phyloP scores from a whole-genome alignment of 495 filamentous ascomycete genomes.

The Xylaria bambusicola region DNA sequence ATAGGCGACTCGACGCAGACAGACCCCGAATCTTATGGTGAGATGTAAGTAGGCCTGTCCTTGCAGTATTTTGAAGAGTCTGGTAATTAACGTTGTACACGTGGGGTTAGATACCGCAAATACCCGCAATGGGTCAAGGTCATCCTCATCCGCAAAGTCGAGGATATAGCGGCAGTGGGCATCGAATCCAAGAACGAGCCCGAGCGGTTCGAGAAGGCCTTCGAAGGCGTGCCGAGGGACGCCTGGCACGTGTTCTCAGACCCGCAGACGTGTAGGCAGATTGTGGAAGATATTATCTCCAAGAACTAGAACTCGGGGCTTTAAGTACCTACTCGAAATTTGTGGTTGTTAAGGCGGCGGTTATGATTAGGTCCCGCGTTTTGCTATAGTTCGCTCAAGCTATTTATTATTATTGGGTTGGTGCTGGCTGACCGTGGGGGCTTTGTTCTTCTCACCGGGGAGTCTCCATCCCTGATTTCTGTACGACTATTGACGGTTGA shows the following conservation, averaged over 20 bases:
- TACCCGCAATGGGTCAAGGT: conserved; percentile 73
- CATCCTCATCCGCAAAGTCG: conserved; percentile 83
- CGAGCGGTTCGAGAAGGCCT: conserved; percentile 79
- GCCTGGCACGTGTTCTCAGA: conserved; percentile 81
- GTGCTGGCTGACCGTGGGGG: not conserved
- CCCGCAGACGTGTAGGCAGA: conserved; percentile 59
- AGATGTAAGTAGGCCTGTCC: conserved; percentile 65
- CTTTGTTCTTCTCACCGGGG: too few species aligned
- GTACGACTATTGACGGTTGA: not conserved
- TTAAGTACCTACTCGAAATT: not conserved
- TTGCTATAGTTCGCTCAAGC: too few species aligned
- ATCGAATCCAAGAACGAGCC: conserved; percentile 70
- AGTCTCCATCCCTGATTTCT: not conserved
- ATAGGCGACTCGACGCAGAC: conserved; percentile 90
- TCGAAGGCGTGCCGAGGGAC: conserved; percentile 67
- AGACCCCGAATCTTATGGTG: conserved; percentile 88
- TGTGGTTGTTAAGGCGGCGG: not conserved
- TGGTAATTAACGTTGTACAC: too few species aligned
- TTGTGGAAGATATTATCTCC: conserved; percentile 41
- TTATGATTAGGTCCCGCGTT: not conserved
- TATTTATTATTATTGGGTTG: too few species aligned
- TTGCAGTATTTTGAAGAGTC: too few species aligned
- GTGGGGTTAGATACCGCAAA: conserved; percentile 38
- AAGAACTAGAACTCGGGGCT: conserved; percentile 3
- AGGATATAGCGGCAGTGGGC: conserved; percentile 69